phyloP scores from a whole-genome alignment of 2,329 filamentous ascomycete species.

The Waltergamsia citrina region DNA sequence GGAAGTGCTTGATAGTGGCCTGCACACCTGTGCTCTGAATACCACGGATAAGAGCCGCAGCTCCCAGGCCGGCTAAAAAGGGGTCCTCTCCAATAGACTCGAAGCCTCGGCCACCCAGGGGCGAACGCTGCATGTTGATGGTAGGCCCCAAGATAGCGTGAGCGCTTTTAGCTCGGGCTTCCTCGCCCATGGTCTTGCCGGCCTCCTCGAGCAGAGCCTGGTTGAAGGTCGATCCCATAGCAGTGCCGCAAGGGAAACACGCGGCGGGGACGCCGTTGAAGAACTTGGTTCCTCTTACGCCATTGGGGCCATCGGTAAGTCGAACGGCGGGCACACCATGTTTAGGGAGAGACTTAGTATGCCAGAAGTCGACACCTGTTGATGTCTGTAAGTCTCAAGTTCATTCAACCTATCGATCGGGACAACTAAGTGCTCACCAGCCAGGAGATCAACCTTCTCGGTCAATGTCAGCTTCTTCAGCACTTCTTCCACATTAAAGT shows the following conservation, averaged over 20 bases:
- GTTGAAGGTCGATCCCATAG: constrained; percentile 50
- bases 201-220: constrained; percentile 38
- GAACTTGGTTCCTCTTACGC: constrained; percentile 57
- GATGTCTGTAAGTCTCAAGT: not conserved
- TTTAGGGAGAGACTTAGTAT: constrained; percentile 50
- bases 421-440: constrained; percentile 23
- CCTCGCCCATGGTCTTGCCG: constrained; percentile 40
- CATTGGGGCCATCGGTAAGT: constrained; percentile 61
- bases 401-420: not conserved
- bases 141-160: constrained; percentile 52
- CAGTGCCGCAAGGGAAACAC: constrained; percentile 52
- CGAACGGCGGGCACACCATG: constrained; percentile 49
- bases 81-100: constrained; percentile 51
- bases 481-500: constrained; percentile 43
- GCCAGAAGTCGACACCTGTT: constrained; percentile 59
- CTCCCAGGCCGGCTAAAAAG: constrained; percentile 43
- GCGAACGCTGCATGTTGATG: constrained; percentile 52
- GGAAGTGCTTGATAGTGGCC: constrained; percentile 51
- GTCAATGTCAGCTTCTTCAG: constrained; percentile 41
- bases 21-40: constrained; percentile 47
- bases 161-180: constrained; percentile 45
- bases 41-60: constrained; percentile 41
- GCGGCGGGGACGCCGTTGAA: constrained; percentile 53
- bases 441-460: constrained; percentile 44
- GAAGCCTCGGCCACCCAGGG: constrained; percentile 50